Conservation (phyloP, 2,329 filamentous ascomycete genomes). For the Lojkania enalia region DNA sequence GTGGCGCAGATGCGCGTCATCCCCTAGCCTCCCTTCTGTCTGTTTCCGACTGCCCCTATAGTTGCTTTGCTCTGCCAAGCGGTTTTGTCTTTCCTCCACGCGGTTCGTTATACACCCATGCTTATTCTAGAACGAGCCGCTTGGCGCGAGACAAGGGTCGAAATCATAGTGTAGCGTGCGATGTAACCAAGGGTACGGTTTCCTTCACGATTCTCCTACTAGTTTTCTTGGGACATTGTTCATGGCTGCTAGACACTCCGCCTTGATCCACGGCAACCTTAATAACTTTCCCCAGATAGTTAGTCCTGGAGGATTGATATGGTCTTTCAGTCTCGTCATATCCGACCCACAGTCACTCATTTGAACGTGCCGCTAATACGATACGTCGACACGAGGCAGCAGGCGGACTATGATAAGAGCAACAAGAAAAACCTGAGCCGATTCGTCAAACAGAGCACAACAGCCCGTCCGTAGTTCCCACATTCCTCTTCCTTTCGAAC, state of each 20-base stretch:
- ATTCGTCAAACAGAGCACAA: slow-evolving; percentile 22
- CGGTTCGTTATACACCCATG: slow-evolving; percentile 26
- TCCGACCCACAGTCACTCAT: too few relatives aligned
- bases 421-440: neutral
- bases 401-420: neutral
- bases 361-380: too few relatives aligned
- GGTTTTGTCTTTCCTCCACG: slow-evolving; percentile 34
- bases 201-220: neutral
- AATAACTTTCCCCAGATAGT: too few relatives aligned
- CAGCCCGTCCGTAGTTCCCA: slow-evolving; percentile 16
- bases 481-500: slow-evolving; percentile 21
- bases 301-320: too few relatives aligned
- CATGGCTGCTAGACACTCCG: too few relatives aligned
- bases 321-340: too few relatives aligned
- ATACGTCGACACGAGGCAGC: too few relatives aligned
- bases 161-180: too few relatives aligned
- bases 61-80: slow-evolving; percentile 23
- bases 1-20: slow-evolving; percentile 42
- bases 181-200: too few relatives aligned
- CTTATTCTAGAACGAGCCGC: slow-evolving; percentile 5
- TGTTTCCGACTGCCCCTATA: slow-evolving; percentile 25
- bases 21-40: slow-evolving; percentile 22
- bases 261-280: too few relatives aligned
- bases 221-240: too few relatives aligned
- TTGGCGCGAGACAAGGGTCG: neutral